phyloP scores from a whole-genome alignment of 1,284 basidiomycete species.

The Marasmius fiardii region DNA sequence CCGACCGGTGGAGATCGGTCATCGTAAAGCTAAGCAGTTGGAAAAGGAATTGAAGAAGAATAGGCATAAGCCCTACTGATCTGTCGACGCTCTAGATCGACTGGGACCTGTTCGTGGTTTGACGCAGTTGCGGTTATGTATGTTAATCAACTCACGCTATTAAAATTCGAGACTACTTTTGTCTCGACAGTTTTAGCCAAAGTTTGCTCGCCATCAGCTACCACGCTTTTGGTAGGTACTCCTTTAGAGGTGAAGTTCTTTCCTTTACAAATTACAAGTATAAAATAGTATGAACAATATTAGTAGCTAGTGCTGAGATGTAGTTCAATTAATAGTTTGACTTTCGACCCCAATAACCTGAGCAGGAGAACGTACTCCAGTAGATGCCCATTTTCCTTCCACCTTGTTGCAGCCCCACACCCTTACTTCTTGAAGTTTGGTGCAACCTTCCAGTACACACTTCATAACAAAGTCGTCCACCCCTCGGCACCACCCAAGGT shows the following conservation, averaged over 20 bases:
- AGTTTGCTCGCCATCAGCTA: neutral
- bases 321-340: slow-evolving; percentile 1
- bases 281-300: neutral
- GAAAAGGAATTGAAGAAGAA: slow-evolving; percentile 84
- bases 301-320: neutral
- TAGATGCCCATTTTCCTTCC: slow-evolving; percentile 46
- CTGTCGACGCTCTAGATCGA: neutral
- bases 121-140: neutral
- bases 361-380: slow-evolving; percentile 6
- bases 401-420: slow-evolving; percentile 73
- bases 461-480: slow-evolving; percentile 85
- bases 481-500: slow-evolving; percentile 86
- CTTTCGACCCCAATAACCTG: slow-evolving; percentile 11
- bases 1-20: slow-evolving; percentile 90
- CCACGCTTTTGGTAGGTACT: neutral
- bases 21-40: slow-evolving; percentile 80
- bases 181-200: neutral
- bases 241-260: neutral
- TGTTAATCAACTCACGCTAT: neutral
- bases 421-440: slow-evolving; percentile 52
- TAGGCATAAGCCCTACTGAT: slow-evolving; percentile 68
- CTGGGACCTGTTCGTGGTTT: neutral
- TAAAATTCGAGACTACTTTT: neutral
- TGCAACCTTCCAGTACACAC: slow-evolving; percentile 51
- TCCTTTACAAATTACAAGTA: neutral